phyloP scores from a whole-genome alignment of 768 basidiomycete species.

The Mycena metata region DNA sequence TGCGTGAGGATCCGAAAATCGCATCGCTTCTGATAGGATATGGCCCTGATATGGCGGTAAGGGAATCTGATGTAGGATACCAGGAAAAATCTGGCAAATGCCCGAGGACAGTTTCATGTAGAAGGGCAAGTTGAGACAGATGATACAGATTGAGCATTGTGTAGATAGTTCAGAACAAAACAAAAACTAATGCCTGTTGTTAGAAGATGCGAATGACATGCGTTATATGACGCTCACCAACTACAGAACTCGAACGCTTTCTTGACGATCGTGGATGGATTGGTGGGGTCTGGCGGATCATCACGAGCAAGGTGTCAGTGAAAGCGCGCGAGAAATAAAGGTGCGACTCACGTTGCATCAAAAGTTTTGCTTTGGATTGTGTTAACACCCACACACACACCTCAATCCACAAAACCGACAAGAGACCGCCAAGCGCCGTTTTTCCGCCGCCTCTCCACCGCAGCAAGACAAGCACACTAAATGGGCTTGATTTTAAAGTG shows the following conservation, averaged over 20 bases:
- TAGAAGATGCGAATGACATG: neutral
- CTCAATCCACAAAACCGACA: conserved; percentile 27
- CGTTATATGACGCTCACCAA: conserved; percentile 44
- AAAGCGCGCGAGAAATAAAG: conserved; percentile 6
- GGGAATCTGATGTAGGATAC: too few relatives aligned
- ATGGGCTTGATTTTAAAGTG: conserved; percentile 99
- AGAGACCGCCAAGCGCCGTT: conserved; percentile 34
- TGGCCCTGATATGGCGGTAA: too few relatives aligned
- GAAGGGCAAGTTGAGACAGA: neutral
- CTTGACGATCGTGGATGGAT: conserved; percentile 50
- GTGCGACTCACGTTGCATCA: conserved; percentile 19
- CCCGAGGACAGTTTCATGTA: neutral
- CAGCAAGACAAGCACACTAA: conserved; percentile 50
- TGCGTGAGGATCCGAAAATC: too few relatives aligned
- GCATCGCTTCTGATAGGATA: too few relatives aligned
- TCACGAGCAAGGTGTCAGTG: conserved; percentile 20
- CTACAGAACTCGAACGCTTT: conserved; percentile 56
- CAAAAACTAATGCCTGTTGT: neutral
- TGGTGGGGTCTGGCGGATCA: conserved; percentile 27
- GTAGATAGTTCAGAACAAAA: conserved; percentile 20
- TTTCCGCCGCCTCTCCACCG: conserved; percentile 25
- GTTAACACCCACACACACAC: conserved; percentile 27
- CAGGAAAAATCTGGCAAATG: too few relatives aligned
- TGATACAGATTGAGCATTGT: conserved; percentile 35
- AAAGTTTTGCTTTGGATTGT: conserved; percentile 5